Base-by-base conservation (phyloP, 768 basidiomycete species). In the Solioccasus polychromus region DNA sequence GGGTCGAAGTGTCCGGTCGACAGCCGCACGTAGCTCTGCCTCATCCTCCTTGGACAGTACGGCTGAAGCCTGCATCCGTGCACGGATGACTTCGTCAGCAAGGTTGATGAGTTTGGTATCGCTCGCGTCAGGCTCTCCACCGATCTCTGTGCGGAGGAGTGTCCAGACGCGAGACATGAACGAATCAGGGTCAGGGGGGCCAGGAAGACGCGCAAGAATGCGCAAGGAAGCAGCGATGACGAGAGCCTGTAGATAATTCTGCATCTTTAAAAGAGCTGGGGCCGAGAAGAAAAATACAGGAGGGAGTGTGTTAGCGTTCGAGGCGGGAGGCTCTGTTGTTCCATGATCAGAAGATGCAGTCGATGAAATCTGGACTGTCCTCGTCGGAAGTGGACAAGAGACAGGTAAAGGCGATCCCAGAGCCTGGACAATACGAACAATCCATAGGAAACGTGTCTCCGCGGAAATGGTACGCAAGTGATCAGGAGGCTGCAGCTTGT, bases 201-300 rank as follows among this genome's bases (percentile, higher is more conserved):
- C 58, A 3, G 53, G 71, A 7, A 76, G 64, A 11, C 72, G 78
- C 1, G 77, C 71, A 22, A 88, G 75, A 17, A 76, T 69, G 24
- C 77, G 74, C 30, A 89, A 66, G 7, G 79, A 71, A 4, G 84
- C 83, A 19, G 78, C 69, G 25, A 88, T 80, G 14, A 83, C 72
- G 10, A 87, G 70, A 4, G 85, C 86, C 58, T 89, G 86, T 5
- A 88, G 62, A 53, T 78, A 76, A 52, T 89, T 85, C 61, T 89
- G 86, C 11, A 79, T 54, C 56, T 74, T 75, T 34, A 83, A 58
- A 1, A 88, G 68, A 6, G 71, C 61, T 2, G 80, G 79, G 5
- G 70, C 56, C 2, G 71, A 71, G 58, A 88, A 80, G 54, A 87
- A 78, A 50, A 88, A 77, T 26, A 80, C 77, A 0, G 85, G 83